Percentiles rank a stretch among this genome's conserved stretches.
phyloP scores from a whole-genome alignment of 805 yeast species.

The Torulaspora quercuum region DNA sequence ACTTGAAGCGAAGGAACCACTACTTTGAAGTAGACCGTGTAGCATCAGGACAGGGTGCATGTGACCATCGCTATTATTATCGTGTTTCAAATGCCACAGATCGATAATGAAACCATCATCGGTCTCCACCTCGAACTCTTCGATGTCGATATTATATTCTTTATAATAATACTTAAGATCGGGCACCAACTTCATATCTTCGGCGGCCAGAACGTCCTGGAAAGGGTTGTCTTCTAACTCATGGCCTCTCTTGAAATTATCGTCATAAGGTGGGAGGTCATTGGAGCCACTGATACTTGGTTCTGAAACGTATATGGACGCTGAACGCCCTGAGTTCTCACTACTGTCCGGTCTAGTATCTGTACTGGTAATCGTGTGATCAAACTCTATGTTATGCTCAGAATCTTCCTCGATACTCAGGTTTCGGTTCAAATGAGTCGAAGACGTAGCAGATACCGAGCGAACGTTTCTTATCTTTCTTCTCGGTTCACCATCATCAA shows the following conservation, averaged over 20 bases:
- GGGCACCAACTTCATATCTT: constrained; percentile 40
- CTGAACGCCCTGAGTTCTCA: constrained; percentile 1
- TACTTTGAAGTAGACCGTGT: constrained; percentile 85
- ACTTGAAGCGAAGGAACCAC: constrained; percentile 80
- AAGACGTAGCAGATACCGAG: constrained; percentile 20
- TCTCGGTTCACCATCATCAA: constrained; percentile 9
- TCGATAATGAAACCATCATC: constrained; percentile 75
- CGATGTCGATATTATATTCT: constrained; percentile 56
- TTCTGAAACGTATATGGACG: constrained; percentile 2
- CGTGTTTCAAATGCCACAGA: constrained; percentile 47
- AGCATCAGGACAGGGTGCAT: constrained; percentile 67
- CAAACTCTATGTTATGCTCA: constrained; percentile 31
- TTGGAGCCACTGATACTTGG: neutral
- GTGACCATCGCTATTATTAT: constrained; percentile 18
- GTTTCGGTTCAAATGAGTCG: constrained; percentile 18
- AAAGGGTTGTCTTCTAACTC: constrained; percentile 31
- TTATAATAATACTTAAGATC: constrained; percentile 67
- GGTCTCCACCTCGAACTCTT: constrained; percentile 60
- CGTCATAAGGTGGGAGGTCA: constrained; percentile 7
- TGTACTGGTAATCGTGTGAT: constrained; percentile 28
- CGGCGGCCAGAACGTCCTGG: constrained; percentile 24
- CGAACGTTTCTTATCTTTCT: constrained; percentile 16
- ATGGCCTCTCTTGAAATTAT: constrained; percentile 7
- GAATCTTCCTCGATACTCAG: constrained; percentile 21
- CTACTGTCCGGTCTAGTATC: constrained; percentile 17